These are phyloP conservation scores for Stachybotrys echinatus DNA, from an alignment of 2,329 filamentous ascomycete species.

Conservation along the genomic window DNA sequence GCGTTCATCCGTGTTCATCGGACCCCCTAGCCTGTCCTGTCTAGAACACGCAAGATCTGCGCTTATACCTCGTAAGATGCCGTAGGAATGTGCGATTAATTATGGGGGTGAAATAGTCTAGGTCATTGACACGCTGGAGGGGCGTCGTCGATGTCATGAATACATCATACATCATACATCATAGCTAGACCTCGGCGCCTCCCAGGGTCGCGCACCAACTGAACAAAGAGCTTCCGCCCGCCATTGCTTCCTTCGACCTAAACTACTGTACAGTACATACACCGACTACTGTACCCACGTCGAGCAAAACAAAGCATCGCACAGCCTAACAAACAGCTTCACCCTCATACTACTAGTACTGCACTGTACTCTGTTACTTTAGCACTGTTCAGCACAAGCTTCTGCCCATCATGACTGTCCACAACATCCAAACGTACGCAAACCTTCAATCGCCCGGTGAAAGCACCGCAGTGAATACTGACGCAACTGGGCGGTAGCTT, in stretches of 20 bases:
- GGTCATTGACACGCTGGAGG: background rate
- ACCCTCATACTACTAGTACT: background rate
- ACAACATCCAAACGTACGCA: constrained; percentile 30
- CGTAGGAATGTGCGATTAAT: background rate
- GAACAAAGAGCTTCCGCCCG: background rate
- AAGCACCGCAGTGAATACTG: background rate
- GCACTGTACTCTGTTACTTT: background rate
- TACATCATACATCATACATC: background rate
- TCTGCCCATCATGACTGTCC: constrained; percentile 38
- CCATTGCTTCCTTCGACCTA: too few relatives aligned
- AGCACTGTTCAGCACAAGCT: too few relatives aligned
- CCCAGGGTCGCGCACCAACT: background rate
- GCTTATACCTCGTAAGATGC: too few relatives aligned
- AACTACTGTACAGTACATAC: too few relatives aligned
- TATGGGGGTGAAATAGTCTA: background rate
- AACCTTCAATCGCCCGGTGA: constrained; percentile 3
- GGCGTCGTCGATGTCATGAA: background rate
- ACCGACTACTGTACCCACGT: too few relatives aligned
- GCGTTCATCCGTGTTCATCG: too few relatives aligned
- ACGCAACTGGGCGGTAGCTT: constrained; percentile 35
- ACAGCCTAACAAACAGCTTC: background rate
- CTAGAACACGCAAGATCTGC: too few relatives aligned
- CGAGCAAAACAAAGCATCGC: too few relatives aligned
- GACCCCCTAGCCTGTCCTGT: too few relatives aligned
- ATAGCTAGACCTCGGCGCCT: background rate